Base-by-base conservation (phyloP, 805 yeast species). In the Metschnikowia hibisci region DNA sequence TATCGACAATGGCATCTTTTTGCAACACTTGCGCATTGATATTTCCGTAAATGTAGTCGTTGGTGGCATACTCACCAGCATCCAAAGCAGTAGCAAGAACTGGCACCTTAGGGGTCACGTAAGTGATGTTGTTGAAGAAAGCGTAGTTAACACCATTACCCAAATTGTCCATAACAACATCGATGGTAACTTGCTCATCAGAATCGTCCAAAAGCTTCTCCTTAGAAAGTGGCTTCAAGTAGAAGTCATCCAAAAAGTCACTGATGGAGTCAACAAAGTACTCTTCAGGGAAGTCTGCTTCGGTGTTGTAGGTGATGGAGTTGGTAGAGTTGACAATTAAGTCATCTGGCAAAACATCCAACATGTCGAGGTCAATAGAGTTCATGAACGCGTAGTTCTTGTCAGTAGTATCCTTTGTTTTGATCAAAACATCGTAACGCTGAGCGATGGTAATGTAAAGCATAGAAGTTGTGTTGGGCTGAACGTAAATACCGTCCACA, bases 81-180 rank as follows among this genome's bases (percentile, higher is more conserved):
- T 83, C 71, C 56, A 88, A 60, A n/a, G 78, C 96, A 3, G 96
- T 80, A 65, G 80, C 76, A 47, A 93, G 69, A 5, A 90, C 70
- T 39, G 99, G 99, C 12, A 91, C 95, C 66, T 80, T 84, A 51
- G 98, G 96, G 30, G 77, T 62, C 28, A 77, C 71, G 66, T 78
- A 93, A 18, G 95, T 77, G 58, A 86, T 73, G 61, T 87, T 84
- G 74, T 91, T 90, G 83, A 91, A 88, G 70, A 91, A 85, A n/a
- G 98, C 98, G 62, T 93, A 93, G 71, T 89, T 89, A 50, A 83
- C 74, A 71, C 99, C 99, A 64, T 88, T 72, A 38, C 74, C 76
- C 65, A 93, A 74, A 73, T 87, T 87, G 63, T 84, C 82, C 97
- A 93, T 89, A 22, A 66, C 62, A 45, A 93, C 90, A 54, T 80